Evolutionary conservation across 352 stramenopile species (phyloP), one percentile per base, ranked within the genome.

Genomic region (Globisporangium irregulare): DNA sequence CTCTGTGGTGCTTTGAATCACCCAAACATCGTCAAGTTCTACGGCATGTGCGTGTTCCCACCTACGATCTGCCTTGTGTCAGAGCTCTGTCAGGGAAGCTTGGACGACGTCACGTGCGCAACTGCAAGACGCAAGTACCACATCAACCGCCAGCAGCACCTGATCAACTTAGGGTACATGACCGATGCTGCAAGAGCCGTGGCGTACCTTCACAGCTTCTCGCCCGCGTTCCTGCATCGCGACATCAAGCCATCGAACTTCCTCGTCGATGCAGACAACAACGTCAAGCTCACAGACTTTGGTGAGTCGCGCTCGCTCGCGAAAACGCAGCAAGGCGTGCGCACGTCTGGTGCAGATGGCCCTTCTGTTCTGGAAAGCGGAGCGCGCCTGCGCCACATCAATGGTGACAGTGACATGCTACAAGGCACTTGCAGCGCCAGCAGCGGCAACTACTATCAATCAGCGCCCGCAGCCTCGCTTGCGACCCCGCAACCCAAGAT

Each of bases 201-300:
- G 9, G 82, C 86, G 8, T 92, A 92, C 70, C 56, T 93, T 27
- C 84, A 93, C 71, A 90, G 80, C 55, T 91, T 91, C 67, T 85
- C 83, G 5, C 86, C 86, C 3, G 70, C 86, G 8, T 92, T 90
- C 51, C 64, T 93, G 5, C 81, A 91, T 34, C 76, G 81, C 9
- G 86, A 93, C 55, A 93, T 93, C 59, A 89, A 91, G 27, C 83
- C 83, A 3, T 73, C 79, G 0, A 97, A 95, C 66, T 95, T 97
- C 64, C 80, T 95, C 18, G 77, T 97, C 4, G 75, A 87, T 18
- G 64, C 70, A 0, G 75, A 81, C 29, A 73, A 76, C 62, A 79
- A 73, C 10, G 80, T 90, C n/a, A 96, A 96, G 62, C 79, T 95
- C 12, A 85, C 79, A 32, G 86, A 96, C 70, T 95, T 96, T 69